These are phyloP conservation scores for Shiraia bambusicola DNA, from an alignment of 2,329 filamentous ascomycete species.

Conservation along the genomic window DNA sequence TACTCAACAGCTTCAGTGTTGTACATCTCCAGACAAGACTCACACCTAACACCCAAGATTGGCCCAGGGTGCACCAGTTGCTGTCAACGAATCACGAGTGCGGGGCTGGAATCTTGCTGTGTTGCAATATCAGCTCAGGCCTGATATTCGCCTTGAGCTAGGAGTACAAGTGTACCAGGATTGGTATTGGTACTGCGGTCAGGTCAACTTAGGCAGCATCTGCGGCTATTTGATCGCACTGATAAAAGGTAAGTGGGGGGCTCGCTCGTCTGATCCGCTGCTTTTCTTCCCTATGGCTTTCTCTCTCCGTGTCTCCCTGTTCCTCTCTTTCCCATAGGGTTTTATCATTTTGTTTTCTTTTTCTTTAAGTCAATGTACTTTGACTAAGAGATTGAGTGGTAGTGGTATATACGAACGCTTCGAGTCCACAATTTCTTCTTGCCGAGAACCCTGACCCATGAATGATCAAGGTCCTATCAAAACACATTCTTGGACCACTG, in stretches of 20 bases:
- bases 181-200: neutral
- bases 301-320: neutral
- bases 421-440: neutral
- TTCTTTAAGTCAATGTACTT: too few relatives aligned
- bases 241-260: constrained; percentile 15
- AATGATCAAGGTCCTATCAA: constrained; percentile 17
- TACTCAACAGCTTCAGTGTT: constrained; percentile 10
- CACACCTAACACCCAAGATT: neutral
- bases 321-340: neutral
- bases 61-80: constrained; percentile 7
- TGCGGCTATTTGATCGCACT: constrained; percentile 7
- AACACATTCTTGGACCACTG: constrained; percentile 7
- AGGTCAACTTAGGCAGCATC: constrained; percentile 7
- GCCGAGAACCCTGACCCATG: constrained; percentile 15
- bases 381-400: neutral
- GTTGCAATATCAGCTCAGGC: constrained; percentile 5
- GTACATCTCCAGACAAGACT: constrained; percentile 1
- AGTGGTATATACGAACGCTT: neutral
- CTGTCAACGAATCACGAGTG: constrained; percentile 3
- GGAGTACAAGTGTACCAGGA: neutral
- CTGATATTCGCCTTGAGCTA: constrained; percentile 3
- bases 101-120: constrained; percentile 6
- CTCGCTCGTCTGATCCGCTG: constrained; percentile 1
- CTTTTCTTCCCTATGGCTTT: neutral
- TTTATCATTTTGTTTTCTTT: too few relatives aligned